Conservation (phyloP, 495 filamentous ascomycete genomes). For the Pyrenula massariospora region DNA sequence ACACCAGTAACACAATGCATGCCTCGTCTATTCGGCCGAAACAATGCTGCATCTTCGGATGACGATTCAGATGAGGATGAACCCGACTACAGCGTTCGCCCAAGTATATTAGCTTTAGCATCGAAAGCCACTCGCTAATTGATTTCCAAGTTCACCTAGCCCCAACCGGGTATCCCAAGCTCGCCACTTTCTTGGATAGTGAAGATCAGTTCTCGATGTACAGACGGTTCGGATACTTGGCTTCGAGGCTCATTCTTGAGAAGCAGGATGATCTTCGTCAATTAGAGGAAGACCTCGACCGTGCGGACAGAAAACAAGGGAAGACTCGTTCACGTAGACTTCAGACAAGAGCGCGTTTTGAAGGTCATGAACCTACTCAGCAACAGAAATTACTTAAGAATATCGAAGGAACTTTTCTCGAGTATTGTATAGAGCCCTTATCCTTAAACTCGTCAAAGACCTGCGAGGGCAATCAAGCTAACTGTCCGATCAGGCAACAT, state of each 20-base stretch:
- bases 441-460: background rate
- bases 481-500: background rate
- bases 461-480: background rate
- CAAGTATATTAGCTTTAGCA: background rate
- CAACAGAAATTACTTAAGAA: background rate
- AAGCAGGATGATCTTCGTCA: conserved; percentile 1
- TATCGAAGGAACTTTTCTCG: background rate
- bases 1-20: background rate
- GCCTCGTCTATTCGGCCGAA: background rate
- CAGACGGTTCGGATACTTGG: background rate
- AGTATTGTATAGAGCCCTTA: background rate
- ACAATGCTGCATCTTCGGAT: background rate
- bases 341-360: background rate
- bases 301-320: background rate
- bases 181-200: background rate
- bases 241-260: background rate
- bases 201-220: conserved; percentile 1
- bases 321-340: background rate
- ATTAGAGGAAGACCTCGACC: background rate
- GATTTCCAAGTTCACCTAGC: background rate
- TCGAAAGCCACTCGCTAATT: background rate
- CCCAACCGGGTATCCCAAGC: background rate
- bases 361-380: too few species aligned
- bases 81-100: background rate
- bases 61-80: background rate